phyloP scores from a whole-genome alignment of 2,329 filamentous ascomycete species.

The Pseudogymnoascus sp. region DNA sequence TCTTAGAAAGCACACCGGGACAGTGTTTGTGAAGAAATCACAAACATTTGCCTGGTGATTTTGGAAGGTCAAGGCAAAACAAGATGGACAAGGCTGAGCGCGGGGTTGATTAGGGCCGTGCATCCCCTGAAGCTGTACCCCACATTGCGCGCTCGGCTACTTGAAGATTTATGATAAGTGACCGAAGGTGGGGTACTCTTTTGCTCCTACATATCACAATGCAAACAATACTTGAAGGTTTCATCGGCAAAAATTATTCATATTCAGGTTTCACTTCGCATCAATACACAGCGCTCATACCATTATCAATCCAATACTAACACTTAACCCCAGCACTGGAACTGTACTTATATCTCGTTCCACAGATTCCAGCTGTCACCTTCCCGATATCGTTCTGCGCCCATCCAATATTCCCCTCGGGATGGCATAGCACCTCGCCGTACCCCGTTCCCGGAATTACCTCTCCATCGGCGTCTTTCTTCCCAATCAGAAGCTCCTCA shows the following conservation, averaged over 20 bases:
- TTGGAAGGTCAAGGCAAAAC: neutral
- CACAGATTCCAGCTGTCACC: neutral
- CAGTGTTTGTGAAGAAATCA: neutral
- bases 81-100: neutral
- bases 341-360: neutral
- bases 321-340: neutral
- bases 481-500: slow-evolving; percentile 32
- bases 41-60: too few relatives aligned
- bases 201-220: neutral
- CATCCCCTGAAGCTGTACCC: neutral
- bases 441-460: neutral
- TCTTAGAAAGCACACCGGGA: neutral
- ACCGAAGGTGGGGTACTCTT: neutral
- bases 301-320: neutral
- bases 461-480: slow-evolving; percentile 15
- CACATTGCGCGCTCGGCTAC: neutral
- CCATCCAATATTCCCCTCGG: neutral
- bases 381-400: slow-evolving; percentile 3
- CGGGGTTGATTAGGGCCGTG: slow-evolving; percentile 4
- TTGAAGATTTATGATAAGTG: neutral
- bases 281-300: neutral
- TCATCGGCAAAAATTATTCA: neutral
- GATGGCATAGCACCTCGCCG: neutral
- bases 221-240: neutral
- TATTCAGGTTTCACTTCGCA: neutral